A percentile compares a stretch with the other conserved stretches of the same genome.
Evolutionary conservation across 2,329 filamentous ascomycete species (phyloP).

Genomic region (Pezicula neosporulosa): DNA sequence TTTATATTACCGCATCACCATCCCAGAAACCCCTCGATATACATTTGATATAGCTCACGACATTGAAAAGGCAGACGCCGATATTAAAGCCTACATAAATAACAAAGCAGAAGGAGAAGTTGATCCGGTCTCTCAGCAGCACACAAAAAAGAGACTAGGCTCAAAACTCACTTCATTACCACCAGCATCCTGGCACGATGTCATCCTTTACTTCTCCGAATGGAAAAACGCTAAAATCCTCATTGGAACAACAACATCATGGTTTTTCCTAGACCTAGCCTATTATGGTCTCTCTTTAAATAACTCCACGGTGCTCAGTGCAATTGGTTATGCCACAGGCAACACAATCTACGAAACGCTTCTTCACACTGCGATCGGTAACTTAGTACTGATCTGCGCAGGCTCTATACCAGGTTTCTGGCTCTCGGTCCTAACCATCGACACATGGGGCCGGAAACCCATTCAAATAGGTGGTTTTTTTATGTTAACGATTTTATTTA

Average conservation of each 20-base stretch:
- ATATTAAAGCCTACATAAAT: conserved; percentile 59
- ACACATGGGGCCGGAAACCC: conserved; percentile 73
- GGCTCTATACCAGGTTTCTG: conserved; percentile 80
- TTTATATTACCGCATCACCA: conserved; percentile 82
- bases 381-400: conserved; percentile 73
- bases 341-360: conserved; percentile 64
- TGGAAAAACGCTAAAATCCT: conserved; percentile 70
- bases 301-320: conserved; percentile 65
- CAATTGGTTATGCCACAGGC: conserved; percentile 68
- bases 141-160: conserved; percentile 49
- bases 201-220: conserved; percentile 62
- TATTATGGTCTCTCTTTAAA: conserved; percentile 75
- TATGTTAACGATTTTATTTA: conserved; percentile 58
- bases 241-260: conserved; percentile 73
- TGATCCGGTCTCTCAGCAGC: conserved; percentile 45
- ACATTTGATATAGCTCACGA: conserved; percentile 78
- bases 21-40: conserved; percentile 80
- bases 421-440: conserved; percentile 69
- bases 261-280: conserved; percentile 75
- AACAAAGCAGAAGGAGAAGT: conserved; percentile 45
- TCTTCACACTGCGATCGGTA: conserved; percentile 70
- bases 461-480: conserved; percentile 65
- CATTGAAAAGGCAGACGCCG: conserved; percentile 69
- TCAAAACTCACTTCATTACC: conserved; percentile 55
- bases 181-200: conserved; percentile 67